Percentiles rank a stretch among this genome's conserved stretches.
Conservation (phyloP, 148 eudicot species). For the Polygonum maritimum region DNA sequence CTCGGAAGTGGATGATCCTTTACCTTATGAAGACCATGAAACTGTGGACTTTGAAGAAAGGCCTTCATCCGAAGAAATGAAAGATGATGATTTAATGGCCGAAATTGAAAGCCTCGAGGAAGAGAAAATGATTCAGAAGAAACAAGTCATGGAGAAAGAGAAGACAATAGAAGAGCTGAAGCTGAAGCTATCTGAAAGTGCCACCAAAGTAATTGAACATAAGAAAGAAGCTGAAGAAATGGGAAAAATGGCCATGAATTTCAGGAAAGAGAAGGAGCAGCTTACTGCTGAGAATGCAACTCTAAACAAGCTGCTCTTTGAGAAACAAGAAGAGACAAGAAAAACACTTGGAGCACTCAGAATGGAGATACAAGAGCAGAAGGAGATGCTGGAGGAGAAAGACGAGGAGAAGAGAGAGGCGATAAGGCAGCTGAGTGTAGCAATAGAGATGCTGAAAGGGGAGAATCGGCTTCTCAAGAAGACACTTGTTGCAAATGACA, state of each 20-base stretch:
- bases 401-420: slow-evolving; percentile 90
- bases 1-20: slow-evolving; percentile 91
- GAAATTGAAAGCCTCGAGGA: not conserved
- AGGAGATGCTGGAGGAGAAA: slow-evolving; percentile 37
- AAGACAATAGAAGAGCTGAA: slow-evolving; percentile 7
- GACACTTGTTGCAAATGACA: slow-evolving; percentile 16
- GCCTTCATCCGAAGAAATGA: not conserved
- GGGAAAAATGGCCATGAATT: not conserved
- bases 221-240: slow-evolving; percentile 12
- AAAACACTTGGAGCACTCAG: not conserved
- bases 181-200: slow-evolving; percentile 12
- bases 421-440: slow-evolving; percentile 70
- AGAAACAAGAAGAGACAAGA: not conserved
- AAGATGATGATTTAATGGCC: not conserved
- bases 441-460: slow-evolving; percentile 60
- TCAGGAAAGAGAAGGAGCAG: not conserved
- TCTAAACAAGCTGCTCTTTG: not conserved
- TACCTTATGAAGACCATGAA: slow-evolving; percentile 20
- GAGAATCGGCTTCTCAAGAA: slow-evolving; percentile 56
- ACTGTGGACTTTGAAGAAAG: slow-evolving; percentile 9
- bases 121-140: slow-evolving; percentile 3
- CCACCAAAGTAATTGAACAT: slow-evolving; percentile 10
- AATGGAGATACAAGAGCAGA: slow-evolving; percentile 3
- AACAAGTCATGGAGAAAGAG: not conserved
- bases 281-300: not conserved